phyloP scores from a whole-genome alignment of 306 rosid species.

The Gastrolobium villosum region DNA sequence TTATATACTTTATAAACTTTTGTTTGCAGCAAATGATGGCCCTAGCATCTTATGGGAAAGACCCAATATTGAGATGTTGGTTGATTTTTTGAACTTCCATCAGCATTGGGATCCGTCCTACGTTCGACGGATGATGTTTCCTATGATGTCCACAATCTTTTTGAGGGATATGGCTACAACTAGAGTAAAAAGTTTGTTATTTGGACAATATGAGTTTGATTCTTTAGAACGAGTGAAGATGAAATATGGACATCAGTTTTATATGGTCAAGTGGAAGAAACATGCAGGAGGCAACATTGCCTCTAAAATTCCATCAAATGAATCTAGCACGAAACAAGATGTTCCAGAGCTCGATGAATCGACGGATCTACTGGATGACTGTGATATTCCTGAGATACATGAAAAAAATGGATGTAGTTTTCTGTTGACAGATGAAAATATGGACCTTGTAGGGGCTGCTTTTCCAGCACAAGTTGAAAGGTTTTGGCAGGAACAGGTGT shows the following conservation, averaged over 20 bases:
- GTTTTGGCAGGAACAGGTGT: slow-evolving; percentile 82
- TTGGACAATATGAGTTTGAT: slow-evolving; percentile 79
- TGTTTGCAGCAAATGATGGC: slow-evolving; percentile 61
- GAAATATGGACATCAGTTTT: slow-evolving; percentile 70
- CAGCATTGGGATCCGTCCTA: slow-evolving; percentile 84
- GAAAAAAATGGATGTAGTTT: slow-evolving; percentile 65
- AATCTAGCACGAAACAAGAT: slow-evolving; percentile 57
- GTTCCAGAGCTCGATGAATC: slow-evolving; percentile 61
- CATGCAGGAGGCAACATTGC: slow-evolving; percentile 33
- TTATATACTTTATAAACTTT: slow-evolving; percentile 28
- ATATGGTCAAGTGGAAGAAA: slow-evolving; percentile 87
- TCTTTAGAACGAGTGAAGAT: slow-evolving; percentile 75
- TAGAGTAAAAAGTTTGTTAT: slow-evolving; percentile 53
- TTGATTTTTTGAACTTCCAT: slow-evolving; percentile 77
- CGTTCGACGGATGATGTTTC: slow-evolving; percentile 69
- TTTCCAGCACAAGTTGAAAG: slow-evolving; percentile 72
- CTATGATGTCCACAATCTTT: slow-evolving; percentile 85
- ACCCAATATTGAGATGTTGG: slow-evolving; percentile 70
- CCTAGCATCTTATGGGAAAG: slow-evolving; percentile 68
- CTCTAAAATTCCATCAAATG: slow-evolving; percentile 45
- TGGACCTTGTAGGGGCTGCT: slow-evolving; percentile 82
- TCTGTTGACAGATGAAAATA: slow-evolving; percentile 87
- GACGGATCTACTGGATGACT: slow-evolving; percentile 60
- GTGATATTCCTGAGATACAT: slow-evolving; percentile 59
- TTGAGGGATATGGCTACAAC: slow-evolving; percentile 69